Base-by-base conservation (phyloP, 2,329 filamentous ascomycete species). In the Epichloe coenophiala region DNA sequence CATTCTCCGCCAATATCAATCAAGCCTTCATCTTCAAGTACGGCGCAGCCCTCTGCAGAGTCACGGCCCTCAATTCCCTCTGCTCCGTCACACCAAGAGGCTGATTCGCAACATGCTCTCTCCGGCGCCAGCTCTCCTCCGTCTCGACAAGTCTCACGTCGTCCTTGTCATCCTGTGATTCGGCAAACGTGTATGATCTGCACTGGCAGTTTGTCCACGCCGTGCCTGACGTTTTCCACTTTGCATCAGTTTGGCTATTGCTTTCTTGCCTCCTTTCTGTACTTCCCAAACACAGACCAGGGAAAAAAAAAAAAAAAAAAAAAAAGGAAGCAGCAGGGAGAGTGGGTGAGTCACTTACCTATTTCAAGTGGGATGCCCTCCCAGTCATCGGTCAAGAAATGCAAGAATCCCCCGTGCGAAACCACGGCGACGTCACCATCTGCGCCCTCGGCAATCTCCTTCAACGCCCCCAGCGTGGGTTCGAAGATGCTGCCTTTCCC, bases 361-460 rank as follows among this genome's bases (percentile, higher is more conserved):
- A 54, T 55, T 0, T 59, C 58, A 3, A 71, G 59, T 59, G 67
- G 63, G 23, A 77, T 75, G 41, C 81, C 84, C 49, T 80, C 72
- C 80, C 83, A 94, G 60, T 95, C 88, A 57, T 89, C 79, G 0
- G 87, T 93, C 55, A 95, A 69, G 60, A 88, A 94, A 64, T 95
- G 89, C 59, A 95, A 63, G 58, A 90, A 86, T 1, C 85, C 85
- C 86, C 89, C 89, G 60, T 95, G 89, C 3, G 87, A 84, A 7
- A 94, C 87, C 2, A 89, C 74, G 0, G 84, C 80, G 31, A 95
- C 77, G 58, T 91, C 77, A 3, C 69, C 71, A 59, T 86, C 81
- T 0, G 56, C 61, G 1, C 58, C 53, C 1, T 61, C 68, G 1
- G 63, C 63, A 48, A 69, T 60, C 41, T 74, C 68, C 15, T 76